Base-by-base conservation (phyloP, 371 early-diverging fungal genomes). In the Mortierella sp. region DNA sequence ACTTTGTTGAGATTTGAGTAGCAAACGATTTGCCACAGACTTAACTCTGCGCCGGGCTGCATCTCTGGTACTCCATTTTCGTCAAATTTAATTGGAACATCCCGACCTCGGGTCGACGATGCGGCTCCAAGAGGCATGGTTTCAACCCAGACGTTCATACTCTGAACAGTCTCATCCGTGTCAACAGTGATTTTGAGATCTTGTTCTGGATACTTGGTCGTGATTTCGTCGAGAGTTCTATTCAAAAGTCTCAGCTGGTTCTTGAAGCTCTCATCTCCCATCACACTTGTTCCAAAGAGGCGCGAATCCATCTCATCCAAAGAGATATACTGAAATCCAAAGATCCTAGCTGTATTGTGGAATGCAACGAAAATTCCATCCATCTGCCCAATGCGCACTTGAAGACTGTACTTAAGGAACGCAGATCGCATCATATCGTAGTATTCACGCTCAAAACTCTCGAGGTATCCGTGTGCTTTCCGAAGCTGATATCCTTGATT, bases 311-410 rank as follows among this genome's bases (percentile, higher is more conserved):
- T 96, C 78, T 96, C 94, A 58, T 92, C 90, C 45, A 93, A 72
- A 2, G 95, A 87, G 3, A 98, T 89, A 73, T 98, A 98, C 84
- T 98, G 96, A 84, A 98, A 98, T 28, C 98, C 98, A 90, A 96
- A 97, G 45, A 97, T 89, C 68, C 90, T 87, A 15, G 89, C 86
- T 1, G 97, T 97, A 79, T 97, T 98, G 86, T 98, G 98, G 81
- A 95, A 97, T 0, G 94, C 91, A 0, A 98, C 96, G 74, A 98
- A 88, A 28, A 97, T 92, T 6, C 98, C 98, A 78, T 98, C 98
- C 98, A 98, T 98, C 67, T 94, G 90, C 1, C 98, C 98, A 63
- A 98, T 96, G 5, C 97, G 92, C 7, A 92, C 96, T 84, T 98
- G 98, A 64, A 97, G 93, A 83, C 92, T 93, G 88, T 95, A 97